These are phyloP conservation scores for Kodamaea fungicola DNA, from an alignment of 1,139 yeast genomes.

Conservation along the genomic window DNA sequence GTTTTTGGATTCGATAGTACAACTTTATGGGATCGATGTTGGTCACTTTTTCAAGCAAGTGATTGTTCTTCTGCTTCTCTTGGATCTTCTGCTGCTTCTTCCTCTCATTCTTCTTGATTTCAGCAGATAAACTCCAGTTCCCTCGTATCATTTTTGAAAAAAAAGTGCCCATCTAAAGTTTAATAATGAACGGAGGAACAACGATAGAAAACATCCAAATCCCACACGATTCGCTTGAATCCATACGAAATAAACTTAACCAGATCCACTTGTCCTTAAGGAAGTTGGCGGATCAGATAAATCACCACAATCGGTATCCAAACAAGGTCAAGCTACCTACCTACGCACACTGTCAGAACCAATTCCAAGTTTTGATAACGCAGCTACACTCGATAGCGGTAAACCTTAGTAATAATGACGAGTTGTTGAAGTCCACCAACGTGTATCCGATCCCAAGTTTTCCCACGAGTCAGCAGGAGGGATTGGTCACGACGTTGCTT, in stretches of 20 bases:
- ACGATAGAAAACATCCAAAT: slow-evolving; percentile 24
- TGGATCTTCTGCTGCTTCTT: slow-evolving; percentile 37
- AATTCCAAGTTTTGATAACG: slow-evolving; percentile 76
- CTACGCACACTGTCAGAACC: slow-evolving; percentile 59
- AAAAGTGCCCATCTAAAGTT: not conserved
- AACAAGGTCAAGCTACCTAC: slow-evolving; percentile 37
- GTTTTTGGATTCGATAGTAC: slow-evolving; percentile 26
- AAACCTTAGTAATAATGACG: slow-evolving; percentile 61
- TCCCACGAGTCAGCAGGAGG: slow-evolving; percentile 82
- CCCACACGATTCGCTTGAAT: slow-evolving; percentile 41
- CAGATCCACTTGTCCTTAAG: slow-evolving; percentile 45
- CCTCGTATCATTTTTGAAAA: slow-evolving; percentile 35
- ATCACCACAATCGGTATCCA: slow-evolving; percentile 39
- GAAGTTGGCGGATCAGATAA: slow-evolving; percentile 42
- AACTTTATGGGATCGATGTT: slow-evolving; percentile 33
- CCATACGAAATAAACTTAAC: slow-evolving; percentile 40
- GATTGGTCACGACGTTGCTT: slow-evolving; percentile 73
- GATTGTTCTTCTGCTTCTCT: slow-evolving; percentile 35
- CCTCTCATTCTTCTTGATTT: slow-evolving; percentile 36
- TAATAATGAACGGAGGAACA: not conserved
- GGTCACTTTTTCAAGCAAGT: slow-evolving; percentile 23
- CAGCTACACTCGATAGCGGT: slow-evolving; percentile 74
- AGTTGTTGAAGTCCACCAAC: slow-evolving; percentile 59
- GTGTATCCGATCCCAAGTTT: slow-evolving; percentile 81
- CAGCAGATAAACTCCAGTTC: slow-evolving; percentile 42